phyloP scores from a whole-genome alignment of 2,329 filamentous ascomycete species.

The Rosellinia necatrix region DNA sequence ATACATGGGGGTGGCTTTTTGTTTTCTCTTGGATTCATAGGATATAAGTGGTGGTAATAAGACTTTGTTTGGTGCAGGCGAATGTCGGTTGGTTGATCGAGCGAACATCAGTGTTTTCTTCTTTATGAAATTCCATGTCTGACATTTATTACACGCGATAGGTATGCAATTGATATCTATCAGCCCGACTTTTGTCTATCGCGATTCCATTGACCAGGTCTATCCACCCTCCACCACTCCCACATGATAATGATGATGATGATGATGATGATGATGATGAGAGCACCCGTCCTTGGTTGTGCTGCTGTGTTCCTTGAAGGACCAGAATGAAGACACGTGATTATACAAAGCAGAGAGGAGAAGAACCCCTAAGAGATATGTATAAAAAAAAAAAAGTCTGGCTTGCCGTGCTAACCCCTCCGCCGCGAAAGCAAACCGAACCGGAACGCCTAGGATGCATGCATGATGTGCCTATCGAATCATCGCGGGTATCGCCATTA shows the following conservation, averaged over 20 bases:
- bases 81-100: background rate
- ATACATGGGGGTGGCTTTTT: background rate
- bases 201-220: background rate
- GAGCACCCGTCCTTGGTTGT: background rate
- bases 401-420: no score
- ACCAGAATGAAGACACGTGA: background rate
- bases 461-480: constrained; percentile 10
- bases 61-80: background rate
- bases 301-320: constrained; percentile 1
- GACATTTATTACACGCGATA: background rate
- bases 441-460: constrained; percentile 18
- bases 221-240: background rate
- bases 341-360: constrained; percentile 18
- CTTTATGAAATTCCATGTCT: background rate
- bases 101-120: background rate
- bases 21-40: background rate
- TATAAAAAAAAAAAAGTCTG: no score
- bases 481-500: background rate
- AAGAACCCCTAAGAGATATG: no score
- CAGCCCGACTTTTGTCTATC: constrained; percentile 14
- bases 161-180: background rate
- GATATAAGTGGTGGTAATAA: background rate
- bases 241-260: background rate
- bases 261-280: background rate
- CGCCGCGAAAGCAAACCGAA: constrained; percentile 7